A percentile compares a stretch with the other conserved stretches of the same genome.
Evolutionary conservation across 257 asterid species (phyloP).

Genomic region (Solanum corneliomulleri): DNA sequence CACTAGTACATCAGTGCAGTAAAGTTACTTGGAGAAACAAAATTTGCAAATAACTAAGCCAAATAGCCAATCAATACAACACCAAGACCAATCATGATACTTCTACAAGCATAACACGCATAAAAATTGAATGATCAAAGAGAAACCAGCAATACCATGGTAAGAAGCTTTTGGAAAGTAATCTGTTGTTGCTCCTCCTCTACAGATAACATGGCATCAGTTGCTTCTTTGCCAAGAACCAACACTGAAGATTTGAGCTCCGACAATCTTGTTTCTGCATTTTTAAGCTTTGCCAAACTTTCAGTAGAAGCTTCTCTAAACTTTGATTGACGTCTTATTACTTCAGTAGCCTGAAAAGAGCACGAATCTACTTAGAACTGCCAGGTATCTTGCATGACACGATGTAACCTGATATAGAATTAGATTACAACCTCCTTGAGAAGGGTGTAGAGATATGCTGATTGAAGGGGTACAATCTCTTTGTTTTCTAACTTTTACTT

Average conservation of each 20-base stretch:
- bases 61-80: background rate
- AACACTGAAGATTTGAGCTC: conserved; percentile 74
- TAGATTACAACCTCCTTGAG: background rate
- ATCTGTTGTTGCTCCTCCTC: conserved; percentile 80
- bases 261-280: conserved; percentile 59
- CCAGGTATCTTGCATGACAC: background rate
- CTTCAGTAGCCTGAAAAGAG: conserved; percentile 68
- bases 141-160: conserved; percentile 38
- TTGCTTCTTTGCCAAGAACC: conserved; percentile 84
- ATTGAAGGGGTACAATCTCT: background rate
- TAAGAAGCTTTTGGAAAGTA: conserved; percentile 65
- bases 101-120: background rate
- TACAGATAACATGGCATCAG: conserved; percentile 77
- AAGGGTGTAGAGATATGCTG: background rate
- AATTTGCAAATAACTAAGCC: background rate
- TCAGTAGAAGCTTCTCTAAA: conserved; percentile 72
- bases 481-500: background rate
- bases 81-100: background rate
- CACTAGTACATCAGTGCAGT: background rate
- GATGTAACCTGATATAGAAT: background rate
- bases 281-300: conserved; percentile 55
- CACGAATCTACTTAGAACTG: background rate
- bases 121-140: background rate
- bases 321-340: conserved; percentile 74
- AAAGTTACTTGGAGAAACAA: background rate